These are phyloP conservation scores for Dioszegia hungarica DNA, from an alignment of 768 basidiomycete genomes.

Conservation along the genomic window DNA sequence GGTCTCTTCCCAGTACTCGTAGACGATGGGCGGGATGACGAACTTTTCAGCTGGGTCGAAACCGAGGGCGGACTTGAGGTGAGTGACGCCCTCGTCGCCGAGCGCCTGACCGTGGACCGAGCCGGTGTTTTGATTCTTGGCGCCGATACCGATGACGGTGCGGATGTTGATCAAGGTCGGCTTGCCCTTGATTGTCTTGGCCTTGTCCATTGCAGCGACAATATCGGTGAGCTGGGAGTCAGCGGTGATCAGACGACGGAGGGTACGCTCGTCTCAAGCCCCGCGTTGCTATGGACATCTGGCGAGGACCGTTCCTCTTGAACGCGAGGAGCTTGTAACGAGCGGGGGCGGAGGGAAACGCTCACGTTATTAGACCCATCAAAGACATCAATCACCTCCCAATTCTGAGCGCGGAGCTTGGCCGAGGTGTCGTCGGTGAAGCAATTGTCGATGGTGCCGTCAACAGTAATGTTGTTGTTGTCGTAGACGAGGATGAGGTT, in stretches of 20 bases:
- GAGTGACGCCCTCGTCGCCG: constrained; percentile 42
- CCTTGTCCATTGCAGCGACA: constrained; percentile 37
- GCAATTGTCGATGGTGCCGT: constrained; percentile 43
- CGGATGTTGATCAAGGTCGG: constrained; percentile 44
- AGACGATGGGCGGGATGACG: constrained; percentile 30
- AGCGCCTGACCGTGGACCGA: constrained; percentile 45
- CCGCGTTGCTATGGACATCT: no score
- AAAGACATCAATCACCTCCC: constrained; percentile 46
- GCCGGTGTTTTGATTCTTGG: constrained; percentile 35
- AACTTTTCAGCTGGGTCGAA: constrained; percentile 42
- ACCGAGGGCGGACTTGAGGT: constrained; percentile 41
- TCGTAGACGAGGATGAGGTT: constrained; percentile 47
- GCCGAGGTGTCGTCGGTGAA: constrained; percentile 48
- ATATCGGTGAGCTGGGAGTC: constrained; percentile 38
- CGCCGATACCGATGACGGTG: constrained; percentile 46
- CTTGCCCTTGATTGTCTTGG: constrained; percentile 41
- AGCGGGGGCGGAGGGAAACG: constrained; percentile 15
- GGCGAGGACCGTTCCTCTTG: no score
- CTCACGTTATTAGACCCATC: constrained; percentile 45
- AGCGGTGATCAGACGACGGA: not conserved
- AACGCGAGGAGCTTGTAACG: constrained; percentile 4
- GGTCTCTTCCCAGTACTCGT: constrained; percentile 42
- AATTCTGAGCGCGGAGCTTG: constrained; percentile 37
- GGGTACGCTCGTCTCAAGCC: no score
- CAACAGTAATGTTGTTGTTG: constrained; percentile 45